Conservation (phyloP, 2,329 filamentous ascomycete genomes). For the Aspergillus brasiliensis region DNA sequence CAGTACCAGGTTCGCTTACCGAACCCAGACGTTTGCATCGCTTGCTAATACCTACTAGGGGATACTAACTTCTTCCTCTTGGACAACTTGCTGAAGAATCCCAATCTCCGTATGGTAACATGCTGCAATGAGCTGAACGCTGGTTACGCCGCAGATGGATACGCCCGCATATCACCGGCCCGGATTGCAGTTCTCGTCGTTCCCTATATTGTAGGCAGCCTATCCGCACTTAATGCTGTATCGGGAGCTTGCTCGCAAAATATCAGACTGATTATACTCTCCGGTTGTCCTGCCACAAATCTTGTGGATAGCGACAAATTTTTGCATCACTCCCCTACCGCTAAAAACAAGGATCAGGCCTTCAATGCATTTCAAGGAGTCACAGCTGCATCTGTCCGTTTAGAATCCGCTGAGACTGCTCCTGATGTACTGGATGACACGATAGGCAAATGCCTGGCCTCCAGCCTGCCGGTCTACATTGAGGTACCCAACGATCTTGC, state of each 20-base stretch:
- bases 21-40: no score
- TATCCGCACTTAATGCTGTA: slow-evolving; percentile 16
- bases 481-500: slow-evolving; percentile 12
- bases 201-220: slow-evolving; percentile 16
- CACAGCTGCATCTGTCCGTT: slow-evolving; percentile 11
- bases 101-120: slow-evolving; percentile 9
- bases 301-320: neutral
- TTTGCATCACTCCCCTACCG: slow-evolving; percentile 10
- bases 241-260: slow-evolving; percentile 15
- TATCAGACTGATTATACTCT: slow-evolving; percentile 12
- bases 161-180: slow-evolving; percentile 9
- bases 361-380: slow-evolving; percentile 8
- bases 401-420: neutral
- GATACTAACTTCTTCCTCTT: slow-evolving; percentile 11
- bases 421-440: slow-evolving; percentile 6
- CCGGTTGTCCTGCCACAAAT: slow-evolving; percentile 8
- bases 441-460: slow-evolving; percentile 2
- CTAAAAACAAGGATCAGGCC: slow-evolving; percentile 8
- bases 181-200: slow-evolving; percentile 12
- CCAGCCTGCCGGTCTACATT: slow-evolving; percentile 11
- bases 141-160: slow-evolving; percentile 21
- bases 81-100: slow-evolving; percentile 5
- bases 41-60: neutral
- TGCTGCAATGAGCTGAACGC: slow-evolving; percentile 21
- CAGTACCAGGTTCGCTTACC: slow-evolving; percentile 12